Base-by-base conservation (phyloP, 148 eudicot species). In the Tetragonia tetragonoides region DNA sequence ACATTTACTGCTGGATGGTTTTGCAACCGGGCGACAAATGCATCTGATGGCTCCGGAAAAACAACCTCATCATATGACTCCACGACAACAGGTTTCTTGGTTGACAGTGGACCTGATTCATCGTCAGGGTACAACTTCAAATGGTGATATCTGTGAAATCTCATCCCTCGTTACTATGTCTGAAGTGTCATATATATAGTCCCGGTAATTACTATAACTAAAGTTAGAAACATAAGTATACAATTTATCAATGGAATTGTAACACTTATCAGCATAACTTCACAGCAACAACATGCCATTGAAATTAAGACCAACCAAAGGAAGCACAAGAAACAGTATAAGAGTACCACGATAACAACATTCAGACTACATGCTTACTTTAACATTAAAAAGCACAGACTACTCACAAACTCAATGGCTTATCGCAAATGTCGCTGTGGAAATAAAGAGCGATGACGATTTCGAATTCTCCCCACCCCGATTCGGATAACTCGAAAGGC, bases 401-500 rank as follows among this genome's bases (percentile, higher is more conserved):
- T 53, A 78, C 93, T 91, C 79, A 91, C 96, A 91, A 78, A 77
- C 78, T 81, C 83, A 89, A 76, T 28, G 81, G 86, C 85, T 84
- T 84, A 44, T 88, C 96, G 70, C 85, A 84, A 44, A 79, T 87
- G 75, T 89, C 93, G 40, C 41, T 42, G 79, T 85, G 90, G 83
- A 91, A 91, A 79, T 81, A 77, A 64, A 91, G 84, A 79, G 96
- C 78, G 66, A 91, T 88, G 70, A 82, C 90, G 42, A 91, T 88
- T 82, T 88, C 91, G 73, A 91, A 91, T 83, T 91, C 96, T 75
- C 96, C 96, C 96, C 96, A 91, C n/a, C 96, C 96, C 73, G 79
- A 85, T 82, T 91, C 96, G 0, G 96, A 82, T 61, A 91, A 71
- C 84, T 91, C 91, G 28, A 91, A 89, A 7, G 96, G 96, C 4